phyloP scores from a whole-genome alignment of 805 yeast genomes.

The Candida succiphila region DNA sequence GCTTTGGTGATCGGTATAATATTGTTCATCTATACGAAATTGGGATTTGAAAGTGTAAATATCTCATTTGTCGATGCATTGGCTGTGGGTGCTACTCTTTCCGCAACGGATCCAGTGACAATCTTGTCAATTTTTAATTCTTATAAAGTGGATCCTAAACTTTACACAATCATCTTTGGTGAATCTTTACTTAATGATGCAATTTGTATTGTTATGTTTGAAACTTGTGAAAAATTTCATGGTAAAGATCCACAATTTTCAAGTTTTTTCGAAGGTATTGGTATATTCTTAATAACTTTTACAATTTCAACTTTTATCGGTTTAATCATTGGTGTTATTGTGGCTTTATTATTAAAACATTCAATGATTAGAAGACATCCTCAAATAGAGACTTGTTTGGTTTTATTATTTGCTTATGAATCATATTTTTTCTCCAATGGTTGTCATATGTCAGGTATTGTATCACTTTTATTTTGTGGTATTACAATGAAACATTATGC shows the following conservation, averaged over 20 bases:
- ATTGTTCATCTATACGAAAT: conserved; percentile 78
- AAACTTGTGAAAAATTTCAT: conserved; percentile 93
- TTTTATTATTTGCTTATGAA: conserved; percentile 84
- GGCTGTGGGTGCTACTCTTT: conserved; percentile 94
- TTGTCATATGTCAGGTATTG: conserved; percentile 99
- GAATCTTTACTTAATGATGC: conserved; percentile 95
- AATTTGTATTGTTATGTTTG: conserved; percentile 97
- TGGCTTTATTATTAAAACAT: conserved; percentile 85
- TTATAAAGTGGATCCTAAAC: conserved; percentile 94
- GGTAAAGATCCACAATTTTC: conserved; percentile 70
- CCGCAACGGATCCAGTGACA: conserved; percentile 98
- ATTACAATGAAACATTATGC: conserved; percentile 96
- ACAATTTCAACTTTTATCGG: conserved; percentile 89
- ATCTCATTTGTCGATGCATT: conserved; percentile 95
- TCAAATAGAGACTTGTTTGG: conserved; percentile 93
- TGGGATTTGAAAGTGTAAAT: conserved; percentile 82
- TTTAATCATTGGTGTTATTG: conserved; percentile 73
- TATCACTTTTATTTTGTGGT: conserved; percentile 89
- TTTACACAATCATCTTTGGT: conserved; percentile 95
- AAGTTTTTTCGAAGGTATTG: conserved; percentile 87
- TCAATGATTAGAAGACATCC: conserved; percentile 90
- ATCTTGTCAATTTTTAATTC: conserved; percentile 93
- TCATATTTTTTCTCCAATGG: conserved; percentile 97
- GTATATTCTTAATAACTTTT: conserved; percentile 87
- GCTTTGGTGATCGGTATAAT: conserved; percentile 87